phyloP scores from a whole-genome alignment of 2,329 filamentous ascomycete species.

The Epichloe glyceriae region DNA sequence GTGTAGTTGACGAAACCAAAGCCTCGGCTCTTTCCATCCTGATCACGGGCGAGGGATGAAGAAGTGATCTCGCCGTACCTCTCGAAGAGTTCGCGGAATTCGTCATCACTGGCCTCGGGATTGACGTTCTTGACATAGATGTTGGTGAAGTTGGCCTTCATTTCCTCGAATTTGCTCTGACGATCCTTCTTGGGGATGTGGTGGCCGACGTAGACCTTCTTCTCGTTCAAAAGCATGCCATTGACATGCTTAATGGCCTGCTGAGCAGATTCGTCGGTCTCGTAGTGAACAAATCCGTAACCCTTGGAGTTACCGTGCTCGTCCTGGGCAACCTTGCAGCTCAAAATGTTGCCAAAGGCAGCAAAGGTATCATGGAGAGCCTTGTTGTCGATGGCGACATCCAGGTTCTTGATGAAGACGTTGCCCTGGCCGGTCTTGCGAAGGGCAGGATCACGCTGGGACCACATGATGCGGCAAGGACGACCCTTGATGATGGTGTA shows the following conservation, averaged over 20 bases:
- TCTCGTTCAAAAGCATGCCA: slow-evolving; percentile 98
- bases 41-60: slow-evolving; percentile 79
- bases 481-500: slow-evolving; percentile 98
- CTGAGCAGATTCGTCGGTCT: slow-evolving; percentile 92
- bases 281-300: slow-evolving; percentile 98
- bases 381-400: slow-evolving; percentile 99
- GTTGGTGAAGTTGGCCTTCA: slow-evolving; percentile 99
- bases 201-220: slow-evolving; percentile 99
- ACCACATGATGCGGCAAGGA: slow-evolving; percentile 99
- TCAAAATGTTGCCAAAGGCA: slow-evolving; percentile 96
- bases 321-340: slow-evolving; percentile 98
- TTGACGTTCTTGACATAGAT: slow-evolving; percentile 99
- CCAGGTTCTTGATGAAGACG: slow-evolving; percentile 99
- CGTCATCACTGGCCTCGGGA: slow-evolving; percentile 72
- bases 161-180: slow-evolving; percentile 99
- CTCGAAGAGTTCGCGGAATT: slow-evolving; percentile 90
- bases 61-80: slow-evolving; percentile 90
- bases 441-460: slow-evolving; percentile 94
- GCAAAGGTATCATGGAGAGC: slow-evolving; percentile 98
- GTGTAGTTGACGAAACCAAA: slow-evolving; percentile 96
- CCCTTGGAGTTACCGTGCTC: slow-evolving; percentile 95
- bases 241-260: slow-evolving; percentile 99
- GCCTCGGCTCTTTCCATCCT: slow-evolving; percentile 84
- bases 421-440: slow-evolving; percentile 99
- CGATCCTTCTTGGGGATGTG: slow-evolving; percentile 99